A percentile compares a stretch with the other conserved stretches of the same genome.
phyloP scores from a whole-genome alignment of 2,329 filamentous ascomycete genomes.

The Penicillium sp. region DNA sequence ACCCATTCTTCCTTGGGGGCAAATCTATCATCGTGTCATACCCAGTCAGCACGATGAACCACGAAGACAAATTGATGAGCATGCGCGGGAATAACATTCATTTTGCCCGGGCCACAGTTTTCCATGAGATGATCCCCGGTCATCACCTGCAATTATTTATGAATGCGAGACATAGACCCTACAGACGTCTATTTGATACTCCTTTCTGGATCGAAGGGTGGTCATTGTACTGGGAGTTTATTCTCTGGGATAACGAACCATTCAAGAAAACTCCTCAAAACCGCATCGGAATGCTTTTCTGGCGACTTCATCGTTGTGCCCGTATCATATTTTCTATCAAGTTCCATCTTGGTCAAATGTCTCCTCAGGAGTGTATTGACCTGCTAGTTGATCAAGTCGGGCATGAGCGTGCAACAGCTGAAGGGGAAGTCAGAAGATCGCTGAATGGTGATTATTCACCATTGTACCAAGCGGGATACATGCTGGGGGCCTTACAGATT shows the following conservation, averaged over 20 bases:
- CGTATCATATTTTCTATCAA: conserved; percentile 58
- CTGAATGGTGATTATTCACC: conserved; percentile 59
- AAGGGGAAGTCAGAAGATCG: conserved; percentile 61
- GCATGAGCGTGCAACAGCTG: conserved; percentile 60
- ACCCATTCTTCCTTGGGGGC: conserved; percentile 63
- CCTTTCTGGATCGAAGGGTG: conserved; percentile 64
- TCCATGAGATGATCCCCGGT: conserved; percentile 63
- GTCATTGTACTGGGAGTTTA: conserved; percentile 64
- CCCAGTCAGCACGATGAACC: conserved; percentile 36
- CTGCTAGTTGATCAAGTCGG: conserved; percentile 58
- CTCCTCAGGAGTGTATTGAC: conserved; percentile 57
- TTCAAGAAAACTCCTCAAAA: conserved; percentile 56
- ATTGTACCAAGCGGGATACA: conserved; percentile 61
- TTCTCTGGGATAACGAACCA: conserved; percentile 56
- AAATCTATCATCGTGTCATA: conserved; percentile 58
- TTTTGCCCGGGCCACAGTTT: conserved; percentile 60
- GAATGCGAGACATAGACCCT: conserved; percentile 48
- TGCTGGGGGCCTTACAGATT: conserved; percentile 61
- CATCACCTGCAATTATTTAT: conserved; percentile 49
- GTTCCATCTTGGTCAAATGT: conserved; percentile 59
- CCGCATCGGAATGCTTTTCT: conserved; percentile 60
- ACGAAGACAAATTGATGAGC: conserved; percentile 59
- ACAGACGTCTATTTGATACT: conserved; percentile 56
- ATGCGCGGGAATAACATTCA: conserved; percentile 62
- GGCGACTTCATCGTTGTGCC: conserved; percentile 63